These are phyloP conservation scores for Stephania japonica DNA, from an alignment of 164 flowering plant genomes.

Conservation along the genomic window DNA sequence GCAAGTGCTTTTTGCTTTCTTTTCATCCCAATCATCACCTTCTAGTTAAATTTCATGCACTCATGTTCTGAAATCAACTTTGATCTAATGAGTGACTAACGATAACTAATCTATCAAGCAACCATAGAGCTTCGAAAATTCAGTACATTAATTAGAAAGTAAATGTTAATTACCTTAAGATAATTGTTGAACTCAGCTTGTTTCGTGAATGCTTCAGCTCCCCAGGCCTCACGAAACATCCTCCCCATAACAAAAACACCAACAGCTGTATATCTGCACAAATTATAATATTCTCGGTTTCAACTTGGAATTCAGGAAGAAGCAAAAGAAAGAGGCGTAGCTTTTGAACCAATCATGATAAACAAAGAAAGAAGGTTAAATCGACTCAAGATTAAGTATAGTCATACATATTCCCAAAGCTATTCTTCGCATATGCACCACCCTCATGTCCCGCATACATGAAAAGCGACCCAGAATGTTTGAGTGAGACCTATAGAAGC, in stretches of 20 bases:
- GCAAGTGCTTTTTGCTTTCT: background rate
- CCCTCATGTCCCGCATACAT: conserved; percentile 97
- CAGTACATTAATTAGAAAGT: background rate
- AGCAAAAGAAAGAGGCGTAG: background rate
- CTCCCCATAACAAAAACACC: conserved; percentile 95
- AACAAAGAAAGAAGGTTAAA: background rate
- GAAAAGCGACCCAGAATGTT: conserved; percentile 95
- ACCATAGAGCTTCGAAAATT: background rate
- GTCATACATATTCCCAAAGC: conserved; percentile 85
- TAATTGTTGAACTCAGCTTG: conserved; percentile 77
- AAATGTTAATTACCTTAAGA: conserved; percentile 63
- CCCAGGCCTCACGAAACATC: conserved; percentile 89
- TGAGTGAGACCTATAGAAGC: conserved; percentile 71
- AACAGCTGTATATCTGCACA: conserved; percentile 89
- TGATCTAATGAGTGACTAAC: background rate
- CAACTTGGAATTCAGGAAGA: background rate
- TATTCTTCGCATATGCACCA: conserved; percentile 97
- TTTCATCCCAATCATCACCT: background rate
- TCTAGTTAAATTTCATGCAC: background rate
- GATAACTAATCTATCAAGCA: background rate
- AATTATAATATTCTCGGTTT: background rate
- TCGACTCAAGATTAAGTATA: background rate
- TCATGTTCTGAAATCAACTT: background rate
- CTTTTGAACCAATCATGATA: conserved; percentile 2
- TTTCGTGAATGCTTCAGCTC: conserved; percentile 57